Conservation (phyloP, 2,329 filamentous ascomycete genomes). For the Gnomoniopsis smithogilvyi region DNA sequence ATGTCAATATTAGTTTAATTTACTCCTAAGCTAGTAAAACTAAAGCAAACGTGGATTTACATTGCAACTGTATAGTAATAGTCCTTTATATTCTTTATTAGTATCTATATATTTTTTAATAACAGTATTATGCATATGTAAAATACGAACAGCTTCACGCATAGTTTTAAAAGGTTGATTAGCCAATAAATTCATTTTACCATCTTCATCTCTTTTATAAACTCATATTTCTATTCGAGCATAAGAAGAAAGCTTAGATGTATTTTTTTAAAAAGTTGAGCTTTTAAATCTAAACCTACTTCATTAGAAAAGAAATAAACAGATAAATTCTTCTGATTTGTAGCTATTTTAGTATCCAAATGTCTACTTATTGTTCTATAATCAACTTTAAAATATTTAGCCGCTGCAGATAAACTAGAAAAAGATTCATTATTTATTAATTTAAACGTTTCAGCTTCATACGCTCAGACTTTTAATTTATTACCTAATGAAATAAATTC, state of each 20-base stretch:
- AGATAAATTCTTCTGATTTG: conserved; percentile 14
- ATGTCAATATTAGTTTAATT: not conserved
- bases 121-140: conserved; percentile 12
- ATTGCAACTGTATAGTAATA: conserved; percentile 14
- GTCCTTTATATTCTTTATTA: conserved; percentile 18
- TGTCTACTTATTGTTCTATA: conserved; percentile 16
- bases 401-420: conserved; percentile 13
- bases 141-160: conserved; percentile 12
- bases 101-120: conserved; percentile 19
- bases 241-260: conserved; percentile 2
- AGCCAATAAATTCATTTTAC: conserved; percentile 14
- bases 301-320: conserved; percentile 11
- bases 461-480: conserved; percentile 1
- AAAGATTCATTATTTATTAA: conserved; percentile 10
- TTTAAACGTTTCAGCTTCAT: not conserved
- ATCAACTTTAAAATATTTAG: conserved; percentile 19
- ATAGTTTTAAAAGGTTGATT: conserved; percentile 17
- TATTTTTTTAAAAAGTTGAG: conserved; percentile 14
- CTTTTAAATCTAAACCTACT: conserved; percentile 13
- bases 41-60: conserved; percentile 1
- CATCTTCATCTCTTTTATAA: conserved; percentile 12
- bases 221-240: conserved; percentile 5
- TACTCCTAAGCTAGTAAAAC: not conserved
- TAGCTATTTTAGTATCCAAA: conserved; percentile 17
- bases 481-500: conserved; percentile 1